Percentiles rank a stretch among this genome's conserved stretches.
Conservation (phyloP, 345 rosid species). For the Euphorbia tirucalli region DNA sequence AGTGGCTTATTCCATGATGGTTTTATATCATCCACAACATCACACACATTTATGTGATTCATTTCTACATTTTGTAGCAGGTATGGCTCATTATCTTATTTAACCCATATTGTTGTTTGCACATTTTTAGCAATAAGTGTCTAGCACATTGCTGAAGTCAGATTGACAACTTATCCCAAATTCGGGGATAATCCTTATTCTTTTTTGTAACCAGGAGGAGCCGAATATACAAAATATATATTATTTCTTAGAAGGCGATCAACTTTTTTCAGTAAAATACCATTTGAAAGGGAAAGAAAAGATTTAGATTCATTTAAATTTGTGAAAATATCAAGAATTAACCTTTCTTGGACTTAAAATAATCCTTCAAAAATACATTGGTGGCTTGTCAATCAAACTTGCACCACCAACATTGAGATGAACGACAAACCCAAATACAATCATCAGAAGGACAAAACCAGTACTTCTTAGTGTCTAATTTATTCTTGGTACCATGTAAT, state of each 20-base stretch:
- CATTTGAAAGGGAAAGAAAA: constrained; percentile 44
- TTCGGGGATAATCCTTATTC: constrained; percentile 74
- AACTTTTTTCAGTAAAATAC: constrained; percentile 87
- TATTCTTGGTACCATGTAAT: background rate
- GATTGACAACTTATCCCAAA: constrained; percentile 74
- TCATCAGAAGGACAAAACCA: background rate
- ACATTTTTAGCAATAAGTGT: constrained; percentile 76
- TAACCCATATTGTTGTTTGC: constrained; percentile 94
- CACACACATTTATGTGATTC: constrained; percentile 63
- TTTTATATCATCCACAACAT: constrained; percentile 45
- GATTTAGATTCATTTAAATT: background rate
- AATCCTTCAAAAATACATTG: background rate
- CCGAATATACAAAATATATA: constrained; percentile 88
- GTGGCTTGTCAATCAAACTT: too few species aligned
- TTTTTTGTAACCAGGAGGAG: constrained; percentile 88
- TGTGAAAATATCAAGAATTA: background rate
- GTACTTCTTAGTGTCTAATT: background rate
- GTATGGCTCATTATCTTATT: constrained; percentile 58
- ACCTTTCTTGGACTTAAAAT: background rate
- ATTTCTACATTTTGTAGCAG: constrained; percentile 51
- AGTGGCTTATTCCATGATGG: constrained; percentile 83
- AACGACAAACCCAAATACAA: background rate
- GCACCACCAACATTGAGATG: too few species aligned
- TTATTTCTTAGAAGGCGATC: constrained; percentile 69
- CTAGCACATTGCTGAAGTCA: constrained; percentile 92